phyloP scores from a whole-genome alignment of 306 rosid genomes.

The Acacia acuminata region DNA sequence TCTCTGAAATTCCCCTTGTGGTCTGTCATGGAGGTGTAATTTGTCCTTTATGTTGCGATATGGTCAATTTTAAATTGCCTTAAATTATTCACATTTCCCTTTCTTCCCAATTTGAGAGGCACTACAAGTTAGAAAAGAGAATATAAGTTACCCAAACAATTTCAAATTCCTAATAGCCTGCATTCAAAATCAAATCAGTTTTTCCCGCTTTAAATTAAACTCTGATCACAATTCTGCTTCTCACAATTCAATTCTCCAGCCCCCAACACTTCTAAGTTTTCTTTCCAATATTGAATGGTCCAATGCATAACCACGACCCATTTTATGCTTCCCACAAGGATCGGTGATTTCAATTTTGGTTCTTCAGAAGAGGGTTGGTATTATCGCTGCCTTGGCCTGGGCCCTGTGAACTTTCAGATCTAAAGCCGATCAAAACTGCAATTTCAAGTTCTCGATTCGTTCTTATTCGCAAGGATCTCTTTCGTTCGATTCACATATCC shows the following conservation, averaged over 20 bases:
- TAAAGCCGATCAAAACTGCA: neutral
- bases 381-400: neutral
- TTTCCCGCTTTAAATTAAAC: neutral
- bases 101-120: neutral
- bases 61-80: neutral
- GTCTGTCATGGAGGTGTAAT: neutral
- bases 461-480: neutral
- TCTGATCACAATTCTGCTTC: neutral
- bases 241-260: neutral
- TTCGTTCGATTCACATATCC: neutral
- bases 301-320: neutral
- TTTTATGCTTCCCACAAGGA: constrained; percentile 25
- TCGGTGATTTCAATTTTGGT: constrained; percentile 33
- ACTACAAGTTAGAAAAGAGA: neutral
- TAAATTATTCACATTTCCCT: neutral
- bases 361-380: no score
- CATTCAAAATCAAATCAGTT: neutral
- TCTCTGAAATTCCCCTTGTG: neutral
- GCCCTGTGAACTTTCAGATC: neutral
- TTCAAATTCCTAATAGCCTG: neutral
- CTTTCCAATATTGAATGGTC: neutral
- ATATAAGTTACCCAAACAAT: neutral
- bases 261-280: neutral
- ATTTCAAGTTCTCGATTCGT: neutral
- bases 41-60: neutral